phyloP scores from a whole-genome alignment of 176 grass and related monocot species.

The Bonia amplexicaulis region DNA sequence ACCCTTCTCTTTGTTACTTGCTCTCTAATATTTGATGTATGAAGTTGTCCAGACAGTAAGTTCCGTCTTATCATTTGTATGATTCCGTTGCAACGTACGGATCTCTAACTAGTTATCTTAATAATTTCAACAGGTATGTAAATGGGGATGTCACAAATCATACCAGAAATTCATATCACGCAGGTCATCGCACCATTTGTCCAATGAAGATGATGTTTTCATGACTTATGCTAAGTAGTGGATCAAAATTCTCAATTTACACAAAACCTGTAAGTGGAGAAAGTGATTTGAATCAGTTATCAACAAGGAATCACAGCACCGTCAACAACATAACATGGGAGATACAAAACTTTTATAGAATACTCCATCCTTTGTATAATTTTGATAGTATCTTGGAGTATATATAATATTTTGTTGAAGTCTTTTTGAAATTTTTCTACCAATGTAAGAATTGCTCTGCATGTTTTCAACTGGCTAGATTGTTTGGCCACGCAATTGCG shows the following conservation, averaged over 20 bases:
- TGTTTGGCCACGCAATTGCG: too few species aligned
- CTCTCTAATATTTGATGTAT: too few species aligned
- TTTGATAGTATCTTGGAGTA: too few species aligned
- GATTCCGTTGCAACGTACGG: too few species aligned
- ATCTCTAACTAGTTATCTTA: too few species aligned
- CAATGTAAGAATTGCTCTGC: too few species aligned
- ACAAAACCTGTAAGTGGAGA: not conserved
- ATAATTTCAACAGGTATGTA: not conserved
- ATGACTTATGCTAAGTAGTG: not conserved
- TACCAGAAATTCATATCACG: constrained; percentile 20
- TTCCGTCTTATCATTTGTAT: too few species aligned
- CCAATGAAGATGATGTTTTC: not conserved
- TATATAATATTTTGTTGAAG: too few species aligned
- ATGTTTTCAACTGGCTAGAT: too few species aligned
- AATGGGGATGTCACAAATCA: not conserved
- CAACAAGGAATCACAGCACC: not conserved
- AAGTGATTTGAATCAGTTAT: not conserved
- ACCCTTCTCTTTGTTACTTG: too few species aligned
- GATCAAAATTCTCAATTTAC: not conserved
- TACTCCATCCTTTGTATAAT: not conserved
- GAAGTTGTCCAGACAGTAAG: too few species aligned
- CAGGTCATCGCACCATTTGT: not conserved
- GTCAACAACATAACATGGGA: not conserved
- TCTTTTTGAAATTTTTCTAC: too few species aligned
- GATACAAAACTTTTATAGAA: not conserved